These are phyloP conservation scores for Lepidium campestre DNA, from an alignment of 441 rosid species.

Conservation along the genomic window DNA sequence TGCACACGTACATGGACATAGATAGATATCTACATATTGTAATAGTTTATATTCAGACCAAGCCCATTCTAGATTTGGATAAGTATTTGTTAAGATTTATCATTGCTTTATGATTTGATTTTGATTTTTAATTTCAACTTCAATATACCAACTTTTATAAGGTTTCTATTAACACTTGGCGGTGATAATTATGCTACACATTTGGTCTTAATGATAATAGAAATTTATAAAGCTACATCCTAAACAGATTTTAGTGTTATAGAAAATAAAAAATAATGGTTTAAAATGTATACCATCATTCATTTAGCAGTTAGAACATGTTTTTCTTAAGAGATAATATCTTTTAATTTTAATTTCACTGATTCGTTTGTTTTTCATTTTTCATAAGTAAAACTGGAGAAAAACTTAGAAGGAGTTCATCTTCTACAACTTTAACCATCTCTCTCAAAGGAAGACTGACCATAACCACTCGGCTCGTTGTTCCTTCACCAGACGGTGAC, in stretches of 20 bases:
- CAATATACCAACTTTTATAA: neutral
- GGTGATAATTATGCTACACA: neutral
- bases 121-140: neutral
- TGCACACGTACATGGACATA: neutral
- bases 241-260: too few relatives aligned
- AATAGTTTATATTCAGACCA: neutral
- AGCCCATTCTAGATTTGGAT: neutral
- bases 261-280: too few relatives aligned
- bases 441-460: conserved; percentile 44
- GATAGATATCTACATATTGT: neutral
- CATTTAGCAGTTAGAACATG: too few relatives aligned
- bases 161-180: neutral
- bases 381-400: conserved; percentile 38
- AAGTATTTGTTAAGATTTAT: neutral
- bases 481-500: conserved; percentile 29
- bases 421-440: conserved; percentile 31
- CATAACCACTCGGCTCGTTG: conserved; percentile 44
- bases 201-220: too few relatives aligned
- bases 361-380: neutral
- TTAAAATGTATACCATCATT: too few relatives aligned
- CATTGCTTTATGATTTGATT: neutral
- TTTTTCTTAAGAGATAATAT: too few relatives aligned
- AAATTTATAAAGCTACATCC: too few relatives aligned
- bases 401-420: conserved; percentile 40
- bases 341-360: neutral